Base-by-base conservation (phyloP, 345 rosid genomes). In the Pelargonium nanum region DNA sequence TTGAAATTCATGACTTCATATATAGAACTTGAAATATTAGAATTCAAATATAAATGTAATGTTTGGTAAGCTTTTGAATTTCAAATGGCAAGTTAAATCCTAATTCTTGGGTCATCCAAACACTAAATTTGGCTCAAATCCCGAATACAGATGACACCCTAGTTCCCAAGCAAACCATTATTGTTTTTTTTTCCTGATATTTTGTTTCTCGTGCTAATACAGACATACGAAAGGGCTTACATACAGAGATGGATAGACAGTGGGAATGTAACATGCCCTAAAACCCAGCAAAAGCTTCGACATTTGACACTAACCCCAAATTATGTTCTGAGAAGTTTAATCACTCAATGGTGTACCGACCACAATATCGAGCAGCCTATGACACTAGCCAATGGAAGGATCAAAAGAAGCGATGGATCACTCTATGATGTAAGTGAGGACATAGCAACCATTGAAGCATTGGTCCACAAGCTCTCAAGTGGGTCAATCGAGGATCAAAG, bases 221-320 rank as follows among this genome's bases (percentile, higher is more conserved):
- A 93, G 97, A 93, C 99, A 22, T 93, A 93, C 60, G 99, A 93
- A 72, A 87, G 99, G 70, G 83, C 86, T 8, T 90, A 84, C 80
- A 86, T 93, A 45, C 95, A 89, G 75, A 87, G 96, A 70, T 93
- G 99, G 99, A 87, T 93, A 19, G 96, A 93, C 71, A 76, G 86
- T 28, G 92, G 96, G 72, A 89, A 89, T 66, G 26, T 66, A 62
- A 84, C 95, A 21, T 93, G 99, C 68, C 99, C 99, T 1, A 93
- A 93, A 81, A 89, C 99, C 28, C 92, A 81, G 69, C 99, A 89
- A 81, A 87, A 83, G 76, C 99, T 93, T 22, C 79, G 81, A 45
- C 81, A 90, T 61, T 73, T 78, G 28, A 85, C 87, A 0, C 83
- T 93, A 57, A 93, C 99, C 19, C 91, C 93, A 32, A 93, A 93